Base-by-base conservation (phyloP, 805 yeast species). In the Cyberlindnera euphorbiiphila region DNA sequence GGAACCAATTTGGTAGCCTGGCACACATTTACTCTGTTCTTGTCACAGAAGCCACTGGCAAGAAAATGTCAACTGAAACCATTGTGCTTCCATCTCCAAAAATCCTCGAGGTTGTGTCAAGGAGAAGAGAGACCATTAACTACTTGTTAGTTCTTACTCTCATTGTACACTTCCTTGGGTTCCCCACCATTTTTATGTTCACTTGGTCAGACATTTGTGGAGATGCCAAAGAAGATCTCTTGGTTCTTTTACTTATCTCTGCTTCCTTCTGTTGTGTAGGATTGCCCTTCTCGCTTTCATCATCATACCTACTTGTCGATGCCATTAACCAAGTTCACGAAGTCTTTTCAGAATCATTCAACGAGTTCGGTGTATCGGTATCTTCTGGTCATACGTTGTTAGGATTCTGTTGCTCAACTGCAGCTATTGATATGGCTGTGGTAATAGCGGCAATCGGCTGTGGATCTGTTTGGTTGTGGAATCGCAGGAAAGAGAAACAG, bases 11-110 rank as follows among this genome's bases (percentile, higher is more conserved):
- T 2, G 37, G 37, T 12, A 20, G 23, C 13, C 9, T 38, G 6
- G 15, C 15, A 11, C 15, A 33, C 22, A 38, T 38, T 7, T 38
- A 38, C 19, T 13, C 42, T 5, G 6, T 15, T 1, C n/a, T 37
- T 14, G 25, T 37, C 7, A 27, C 21, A 3, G 35, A 31, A 16
- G 40, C 40, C 8, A 32, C 31, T 10, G 40, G 36, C 3, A 30
- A 18, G 23, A 29, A 20, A 13, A 17, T 31, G 5, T 21, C 26
- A 4, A 6, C 13, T 10, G 39, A 36, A 11, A 18, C 22, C 19
- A 22, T 36, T 12, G 12, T 12, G 5, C 18, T 34, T 4, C 37
- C 37, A 5, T 15, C 13, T 9, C 28, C 26, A 13, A 14, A 14
- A 3, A 12, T 16, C 11, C 13, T 21, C 3, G 12, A 12, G 15